Conservation (phyloP, 2,329 filamentous ascomycete genomes). For the Cercospora nicotianae region DNA sequence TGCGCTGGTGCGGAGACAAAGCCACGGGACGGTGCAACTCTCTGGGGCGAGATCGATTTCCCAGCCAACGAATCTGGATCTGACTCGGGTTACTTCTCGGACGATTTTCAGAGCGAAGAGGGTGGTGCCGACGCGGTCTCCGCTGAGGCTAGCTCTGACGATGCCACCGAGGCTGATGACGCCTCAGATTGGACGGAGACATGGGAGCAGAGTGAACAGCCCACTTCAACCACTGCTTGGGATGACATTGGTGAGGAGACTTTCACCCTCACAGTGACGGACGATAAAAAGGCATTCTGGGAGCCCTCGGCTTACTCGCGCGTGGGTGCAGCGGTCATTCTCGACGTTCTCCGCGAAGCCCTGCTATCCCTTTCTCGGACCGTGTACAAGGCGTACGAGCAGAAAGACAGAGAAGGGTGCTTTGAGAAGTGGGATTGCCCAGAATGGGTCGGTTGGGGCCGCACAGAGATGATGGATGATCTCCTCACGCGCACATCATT, state of each 20-base stretch:
- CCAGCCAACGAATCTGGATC: not conserved
- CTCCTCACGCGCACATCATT: not conserved
- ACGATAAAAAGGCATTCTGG: not conserved
- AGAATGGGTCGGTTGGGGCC: not conserved
- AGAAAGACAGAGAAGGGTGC: not conserved
- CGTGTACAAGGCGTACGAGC: not conserved
- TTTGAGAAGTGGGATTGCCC: constrained; percentile 3
- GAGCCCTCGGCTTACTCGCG: not conserved
- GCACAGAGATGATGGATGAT: not conserved
- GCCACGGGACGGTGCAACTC: not conserved
- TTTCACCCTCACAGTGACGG: not conserved
- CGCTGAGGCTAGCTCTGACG: constrained; percentile 3
- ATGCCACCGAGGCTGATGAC: not conserved
- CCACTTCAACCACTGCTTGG: not conserved
- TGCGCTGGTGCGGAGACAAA: not conserved
- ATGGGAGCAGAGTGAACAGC: not conserved
- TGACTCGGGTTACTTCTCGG: not conserved
- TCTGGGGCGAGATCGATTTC: not conserved
- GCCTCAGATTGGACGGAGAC: not conserved
- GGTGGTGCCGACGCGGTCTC: not conserved
- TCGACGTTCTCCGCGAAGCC: not conserved
- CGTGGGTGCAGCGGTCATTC: not conserved
- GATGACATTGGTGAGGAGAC: not conserved
- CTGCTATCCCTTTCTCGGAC: not conserved
- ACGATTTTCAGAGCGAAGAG: not conserved